phyloP scores from a whole-genome alignment of 176 grass and related monocot genomes.

The Aechmea fasciata region DNA sequence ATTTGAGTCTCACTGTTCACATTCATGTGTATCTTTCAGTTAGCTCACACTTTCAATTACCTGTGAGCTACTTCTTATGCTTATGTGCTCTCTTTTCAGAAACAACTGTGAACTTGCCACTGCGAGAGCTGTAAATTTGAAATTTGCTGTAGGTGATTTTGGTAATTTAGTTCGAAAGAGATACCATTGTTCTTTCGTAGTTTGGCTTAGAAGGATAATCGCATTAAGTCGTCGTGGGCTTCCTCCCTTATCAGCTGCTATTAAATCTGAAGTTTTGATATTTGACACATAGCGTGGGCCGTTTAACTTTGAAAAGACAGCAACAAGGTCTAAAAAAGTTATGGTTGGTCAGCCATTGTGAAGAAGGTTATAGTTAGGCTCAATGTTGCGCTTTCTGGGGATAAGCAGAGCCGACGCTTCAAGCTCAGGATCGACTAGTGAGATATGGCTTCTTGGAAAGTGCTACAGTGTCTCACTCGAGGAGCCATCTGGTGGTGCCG shows the following conservation, averaged over 20 bases:
- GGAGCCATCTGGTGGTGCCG: constrained; percentile 29
- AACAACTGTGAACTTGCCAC: constrained; percentile 82
- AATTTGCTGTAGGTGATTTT: constrained; percentile 12
- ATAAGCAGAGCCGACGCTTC: constrained; percentile 26
- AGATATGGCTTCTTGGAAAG: constrained; percentile 87
- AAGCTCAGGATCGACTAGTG: constrained; percentile 23
- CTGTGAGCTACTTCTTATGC: background rate
- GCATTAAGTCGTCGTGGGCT: constrained; percentile 30
- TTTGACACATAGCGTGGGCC: constrained; percentile 50
- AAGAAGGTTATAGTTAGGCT: constrained; percentile 41
- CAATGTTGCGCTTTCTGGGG: constrained; percentile 50
- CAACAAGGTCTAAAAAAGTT: constrained; percentile 22
- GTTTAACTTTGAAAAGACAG: constrained; percentile 9
- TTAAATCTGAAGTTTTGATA: constrained; percentile 47
- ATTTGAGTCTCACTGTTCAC: too few relatives aligned
- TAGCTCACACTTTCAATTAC: too few relatives aligned
- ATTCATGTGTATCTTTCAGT: too few relatives aligned
- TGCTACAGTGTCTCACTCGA: constrained; percentile 47
- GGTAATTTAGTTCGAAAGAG: constrained; percentile 2
- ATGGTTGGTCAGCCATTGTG: constrained; percentile 65
- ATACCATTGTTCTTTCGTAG: background rate
- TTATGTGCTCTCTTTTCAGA: constrained; percentile 20
- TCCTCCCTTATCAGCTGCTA: constrained; percentile 42
- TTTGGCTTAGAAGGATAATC: constrained; percentile 19
- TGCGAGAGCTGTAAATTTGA: constrained; percentile 19